Evolutionary conservation across 495 filamentous ascomycete species (phyloP).

Genomic region (Tuber melanosporum): DNA sequence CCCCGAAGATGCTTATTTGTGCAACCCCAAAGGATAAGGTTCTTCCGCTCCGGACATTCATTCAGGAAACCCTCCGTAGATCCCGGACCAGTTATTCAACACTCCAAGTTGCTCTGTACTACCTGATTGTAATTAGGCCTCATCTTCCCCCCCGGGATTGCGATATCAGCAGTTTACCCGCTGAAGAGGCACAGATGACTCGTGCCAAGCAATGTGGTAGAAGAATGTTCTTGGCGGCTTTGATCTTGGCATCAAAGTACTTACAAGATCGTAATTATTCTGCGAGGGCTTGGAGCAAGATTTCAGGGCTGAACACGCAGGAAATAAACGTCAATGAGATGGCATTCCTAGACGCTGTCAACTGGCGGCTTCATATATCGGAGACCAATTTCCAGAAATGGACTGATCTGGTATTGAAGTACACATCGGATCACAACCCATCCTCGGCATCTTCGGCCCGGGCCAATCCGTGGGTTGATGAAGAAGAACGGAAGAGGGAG

Average conservation of each 20-base stretch:
- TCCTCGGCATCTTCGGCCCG: conserved; percentile 50
- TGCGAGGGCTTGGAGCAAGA: conserved; percentile 95
- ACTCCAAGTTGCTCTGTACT: conserved; percentile 92
- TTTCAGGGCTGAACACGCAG: conserved; percentile 77
- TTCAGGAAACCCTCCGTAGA: conserved; percentile 90
- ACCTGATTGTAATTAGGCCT: conserved; percentile 85
- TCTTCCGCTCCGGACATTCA: conserved; percentile 86
- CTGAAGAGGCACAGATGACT: conserved; percentile 61
- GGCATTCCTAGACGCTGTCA: conserved; percentile 79
- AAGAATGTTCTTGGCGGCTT: conserved; percentile 95
- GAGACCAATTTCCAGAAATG: conserved; percentile 83
- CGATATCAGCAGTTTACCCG: conserved; percentile 80
- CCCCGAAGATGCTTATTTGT: conserved; percentile 56
- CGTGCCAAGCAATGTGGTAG: conserved; percentile 92
- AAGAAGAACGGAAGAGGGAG: conserved; percentile 60
- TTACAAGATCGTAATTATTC: conserved; percentile 97
- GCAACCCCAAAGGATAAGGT: conserved; percentile 61
- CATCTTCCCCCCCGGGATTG: conserved; percentile 70
- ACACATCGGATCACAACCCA: conserved; percentile 61
- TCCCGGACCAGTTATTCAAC: conserved; percentile 97
- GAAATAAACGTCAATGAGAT: conserved; percentile 98
- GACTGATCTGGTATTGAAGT: conserved; percentile 82
- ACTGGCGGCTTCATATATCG: conserved; percentile 90
- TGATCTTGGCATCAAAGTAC: conserved; percentile 80
- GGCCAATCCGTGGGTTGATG: conserved; percentile 47